phyloP scores from a whole-genome alignment of 768 basidiomycete genomes.

The Mycena pura region DNA sequence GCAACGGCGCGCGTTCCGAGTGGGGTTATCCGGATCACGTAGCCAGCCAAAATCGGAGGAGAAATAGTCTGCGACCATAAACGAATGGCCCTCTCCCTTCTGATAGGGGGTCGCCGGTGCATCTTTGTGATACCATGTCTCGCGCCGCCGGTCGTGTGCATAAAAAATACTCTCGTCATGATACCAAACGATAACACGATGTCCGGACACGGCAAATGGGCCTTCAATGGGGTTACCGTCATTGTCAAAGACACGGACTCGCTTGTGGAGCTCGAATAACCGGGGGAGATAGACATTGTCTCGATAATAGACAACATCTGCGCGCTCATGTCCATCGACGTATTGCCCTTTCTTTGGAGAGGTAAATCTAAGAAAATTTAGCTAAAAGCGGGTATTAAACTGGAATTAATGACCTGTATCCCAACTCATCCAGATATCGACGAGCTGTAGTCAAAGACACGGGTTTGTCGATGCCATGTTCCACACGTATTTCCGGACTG shows the following conservation, averaged over 20 bases:
- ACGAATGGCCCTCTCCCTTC: conserved; percentile 34
- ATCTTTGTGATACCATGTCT: no score
- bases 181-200: conserved; percentile 27
- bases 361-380: neutral
- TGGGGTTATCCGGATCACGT: neutral
- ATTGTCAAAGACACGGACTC: neutral
- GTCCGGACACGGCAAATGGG: conserved; percentile 6
- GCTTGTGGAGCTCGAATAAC: neutral
- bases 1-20: conserved; percentile 1
- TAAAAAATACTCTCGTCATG: no score
- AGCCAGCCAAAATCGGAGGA: conserved; percentile 32
- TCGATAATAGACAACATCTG: conserved; percentile 26
- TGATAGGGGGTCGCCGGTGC: conserved; percentile 23
- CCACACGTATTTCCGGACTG: neutral
- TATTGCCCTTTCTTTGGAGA: conserved; percentile 28
- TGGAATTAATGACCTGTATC: neutral
- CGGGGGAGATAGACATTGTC: conserved; percentile 30
- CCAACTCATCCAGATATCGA: conserved; percentile 12
- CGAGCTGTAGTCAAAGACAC: neutral
- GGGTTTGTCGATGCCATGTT: conserved; percentile 9
- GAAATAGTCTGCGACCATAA: conserved; percentile 37
- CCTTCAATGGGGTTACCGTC: conserved; percentile 9
- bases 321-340: conserved; percentile 27
- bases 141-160: no score
- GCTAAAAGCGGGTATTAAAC: neutral